Base-by-base conservation (phyloP, 352 stramenopile genomes). In the Lagenidium sp. region DNA sequence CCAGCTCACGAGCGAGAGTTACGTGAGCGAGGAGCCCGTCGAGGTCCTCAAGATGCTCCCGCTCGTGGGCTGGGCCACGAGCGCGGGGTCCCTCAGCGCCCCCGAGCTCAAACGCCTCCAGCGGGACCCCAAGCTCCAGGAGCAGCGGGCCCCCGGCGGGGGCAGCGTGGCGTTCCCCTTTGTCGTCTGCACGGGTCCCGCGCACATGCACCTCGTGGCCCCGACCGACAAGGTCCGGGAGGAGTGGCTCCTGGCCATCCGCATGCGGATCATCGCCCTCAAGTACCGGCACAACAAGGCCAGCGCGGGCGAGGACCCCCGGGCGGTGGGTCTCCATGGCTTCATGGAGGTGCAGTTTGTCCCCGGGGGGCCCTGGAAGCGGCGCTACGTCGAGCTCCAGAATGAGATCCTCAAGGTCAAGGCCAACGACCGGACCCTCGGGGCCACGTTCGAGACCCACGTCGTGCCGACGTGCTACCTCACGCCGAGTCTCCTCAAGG, bases 391-490 rank as follows among this genome's bases (percentile, higher is more conserved):
- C 18, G 75, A 85, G 31, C 44, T 85, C 1, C 67, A 82, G 22
- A 78, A 85, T 37, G 65, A 68, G 12, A 75, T 81, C 48, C 49
- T 87, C 22, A 71, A 76, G 16, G 58, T 87, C 44, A 87, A 87
- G 43, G 56, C 52, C 22, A 83, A 57, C 31, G 75, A 83, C 41
- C 55, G 69, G 4, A 68, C 61, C 25, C 38, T 87, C 2, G 68
- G 71, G 4, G 63, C 68, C 1, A 65, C 70, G 13, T 68, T 82
- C 13, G 68, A 83, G 36, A 72, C 69, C 6, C 55, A 55, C 6
- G 48, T 85, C 1, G 36, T 87, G 10, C 71, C 71, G 20, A 83
- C 62, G 1, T 82, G 64, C 36, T 44, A 58, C 1, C 37, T 81
- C 4, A 56, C 51, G 1, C 50, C 60, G 12, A 52, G 66, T 19